phyloP scores from a whole-genome alignment of 768 basidiomycete genomes.

The Neoboletus subvelutipes region DNA sequence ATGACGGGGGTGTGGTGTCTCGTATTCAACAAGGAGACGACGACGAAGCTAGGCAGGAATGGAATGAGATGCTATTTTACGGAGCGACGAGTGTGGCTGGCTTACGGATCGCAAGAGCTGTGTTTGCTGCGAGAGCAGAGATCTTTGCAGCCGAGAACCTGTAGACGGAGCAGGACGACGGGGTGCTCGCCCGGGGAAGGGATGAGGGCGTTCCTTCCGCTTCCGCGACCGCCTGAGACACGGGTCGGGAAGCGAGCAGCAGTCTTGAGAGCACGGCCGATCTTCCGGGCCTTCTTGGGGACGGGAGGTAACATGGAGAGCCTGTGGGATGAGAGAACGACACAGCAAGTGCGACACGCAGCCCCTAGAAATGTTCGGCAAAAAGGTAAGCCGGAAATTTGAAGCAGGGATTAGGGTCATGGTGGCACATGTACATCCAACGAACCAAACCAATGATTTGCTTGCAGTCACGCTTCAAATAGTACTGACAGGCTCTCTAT shows the following conservation, averaged over 20 bases:
- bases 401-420: neutral
- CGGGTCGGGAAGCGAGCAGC: constrained; percentile 56
- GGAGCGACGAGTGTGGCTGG: constrained; percentile 33
- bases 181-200: constrained; percentile 65
- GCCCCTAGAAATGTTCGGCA: constrained; percentile 13
- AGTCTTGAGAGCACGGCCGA: constrained; percentile 58
- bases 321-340: neutral
- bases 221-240: constrained; percentile 42
- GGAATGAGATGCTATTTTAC: neutral
- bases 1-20: constrained; percentile 72
- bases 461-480: neutral
- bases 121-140: constrained; percentile 64
- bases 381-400: neutral
- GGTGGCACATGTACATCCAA: neutral
- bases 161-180: constrained; percentile 63
- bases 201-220: constrained; percentile 35
- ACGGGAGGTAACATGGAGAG: constrained; percentile 32
- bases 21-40: constrained; percentile 56
- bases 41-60: constrained; percentile 56
- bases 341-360: constrained; percentile 16
- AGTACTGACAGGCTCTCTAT: neutral
- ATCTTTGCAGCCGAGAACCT: constrained; percentile 62
- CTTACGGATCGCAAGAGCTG: constrained; percentile 78
- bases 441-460: neutral
- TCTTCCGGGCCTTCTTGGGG: constrained; percentile 47